Evolutionary conservation across 495 filamentous ascomycete genomes (phyloP), one percentile per base, ranked within the genome.

Genomic region (Penicillium coffeae): DNA sequence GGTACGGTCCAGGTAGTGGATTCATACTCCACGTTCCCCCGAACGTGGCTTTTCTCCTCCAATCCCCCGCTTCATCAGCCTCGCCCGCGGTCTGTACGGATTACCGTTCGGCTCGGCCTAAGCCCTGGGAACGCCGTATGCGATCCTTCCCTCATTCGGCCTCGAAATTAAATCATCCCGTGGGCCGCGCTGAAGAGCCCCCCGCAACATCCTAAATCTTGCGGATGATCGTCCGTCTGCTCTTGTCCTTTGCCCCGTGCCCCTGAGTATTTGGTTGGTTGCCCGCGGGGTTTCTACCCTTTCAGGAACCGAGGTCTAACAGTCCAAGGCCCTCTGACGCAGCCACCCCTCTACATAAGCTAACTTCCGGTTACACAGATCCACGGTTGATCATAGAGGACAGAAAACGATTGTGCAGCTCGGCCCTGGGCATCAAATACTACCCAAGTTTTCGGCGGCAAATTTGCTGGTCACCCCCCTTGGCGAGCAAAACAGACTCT

Each of bases 241-340:
- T 45, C 14, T 34, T 45, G 9, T 45, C 34, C 21, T 9, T 5
- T 35, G 7, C 6, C 16, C 19, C n/a, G 8, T 45, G 14, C 16
- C 44, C 50, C 44, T 53, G 50, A 48, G 36, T 21, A 20, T 22
- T 37, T 27, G 33, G 42, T 34, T 39, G 42, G 45, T 47, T 41
- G 50, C 33, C 42, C 21, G 42, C 42, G 55, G 52, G 52, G 30
- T 27, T 50, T 45, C 47, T 47, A 35, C 43, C 45, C 10, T 22
- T 35, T 49, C 48, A 47, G 45, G 56, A 50, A 55, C 60, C 60
- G 60, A 63, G 60, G 60, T 55, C 45, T 48, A 43, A 21, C 36
- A n/a, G 22, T 34, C 14, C 22, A 3, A 20, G 20, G 32, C 15
- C 44, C 32, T 45, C 20, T 21, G 34, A 34, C 42, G 42, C 30